Percentiles rank a stretch among this genome's conserved stretches.
Conservation (phyloP, 2,329 filamentous ascomycete genomes). For the Venturiaceae sp. region DNA sequence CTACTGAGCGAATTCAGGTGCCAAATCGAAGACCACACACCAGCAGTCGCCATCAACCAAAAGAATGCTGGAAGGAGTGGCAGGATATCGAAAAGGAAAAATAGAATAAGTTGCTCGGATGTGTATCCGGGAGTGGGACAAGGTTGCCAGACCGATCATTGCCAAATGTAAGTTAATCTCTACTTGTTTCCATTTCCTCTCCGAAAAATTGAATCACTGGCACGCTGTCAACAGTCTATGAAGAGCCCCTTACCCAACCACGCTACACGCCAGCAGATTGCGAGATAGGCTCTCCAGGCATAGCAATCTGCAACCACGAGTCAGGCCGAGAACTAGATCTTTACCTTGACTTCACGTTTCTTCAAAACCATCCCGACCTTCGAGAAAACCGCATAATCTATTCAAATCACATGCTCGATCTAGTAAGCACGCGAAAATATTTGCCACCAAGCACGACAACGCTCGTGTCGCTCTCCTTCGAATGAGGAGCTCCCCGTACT, state of each 20-base stretch:
- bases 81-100: conserved; percentile 15
- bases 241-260: background rate
- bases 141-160: background rate
- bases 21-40: conserved; percentile 25
- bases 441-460: conserved; percentile 17
- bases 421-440: background rate
- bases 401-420: background rate
- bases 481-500: conserved; percentile 39
- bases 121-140: background rate
- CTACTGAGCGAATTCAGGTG: conserved; percentile 25
- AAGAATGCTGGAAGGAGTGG: conserved; percentile 29
- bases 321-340: background rate
- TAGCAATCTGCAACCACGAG: background rate
- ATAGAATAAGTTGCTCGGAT: background rate
- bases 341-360: background rate
- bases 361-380: background rate
- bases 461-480: conserved; percentile 35
- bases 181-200: too few species aligned
- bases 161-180: background rate
- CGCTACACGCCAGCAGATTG: background rate
- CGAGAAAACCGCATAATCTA: background rate
- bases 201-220: background rate
- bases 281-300: background rate
- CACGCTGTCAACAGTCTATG: background rate
- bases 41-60: conserved; percentile 12